Evolutionary conservation across 805 yeast genomes (phyloP).

Genomic region (Teunomyces funiuensis): DNA sequence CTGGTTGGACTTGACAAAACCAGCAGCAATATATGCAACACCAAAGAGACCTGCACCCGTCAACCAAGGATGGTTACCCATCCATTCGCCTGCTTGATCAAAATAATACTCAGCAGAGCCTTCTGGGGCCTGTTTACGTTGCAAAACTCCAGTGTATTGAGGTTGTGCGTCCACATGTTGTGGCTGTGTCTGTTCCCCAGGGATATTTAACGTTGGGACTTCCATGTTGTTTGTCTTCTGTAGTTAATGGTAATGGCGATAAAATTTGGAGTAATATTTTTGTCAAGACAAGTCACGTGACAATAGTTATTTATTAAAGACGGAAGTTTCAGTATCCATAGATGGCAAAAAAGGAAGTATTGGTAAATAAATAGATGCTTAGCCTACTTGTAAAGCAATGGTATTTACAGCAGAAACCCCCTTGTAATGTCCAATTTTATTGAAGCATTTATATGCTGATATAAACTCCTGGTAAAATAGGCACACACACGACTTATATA

Average conservation of each 20-base stretch:
- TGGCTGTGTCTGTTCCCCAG: conserved; percentile 44
- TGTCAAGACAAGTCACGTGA: conserved; percentile 1
- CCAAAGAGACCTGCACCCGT: conserved; percentile 70
- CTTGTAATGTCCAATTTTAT: no score
- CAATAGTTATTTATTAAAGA: not conserved
- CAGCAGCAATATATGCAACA: conserved; percentile 63
- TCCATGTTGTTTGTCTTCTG: conserved; percentile 40
- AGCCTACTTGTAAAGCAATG: no score
- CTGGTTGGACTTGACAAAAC: conserved; percentile 61
- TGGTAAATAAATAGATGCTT: no score
- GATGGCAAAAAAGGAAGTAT: no score
- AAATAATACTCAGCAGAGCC: conserved; percentile 62
- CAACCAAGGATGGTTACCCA: conserved; percentile 76
- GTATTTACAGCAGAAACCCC: no score
- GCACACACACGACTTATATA: no score
- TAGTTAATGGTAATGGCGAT: not conserved
- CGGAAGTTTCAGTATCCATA: no score
- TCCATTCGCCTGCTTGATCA: conserved; percentile 55
- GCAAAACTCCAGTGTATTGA: conserved; percentile 40
- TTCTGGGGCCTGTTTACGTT: conserved; percentile 40
- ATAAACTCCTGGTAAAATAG: no score
- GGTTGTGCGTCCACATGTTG: conserved; percentile 23
- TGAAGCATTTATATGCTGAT: no score
- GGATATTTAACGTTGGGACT: conserved; percentile 56
- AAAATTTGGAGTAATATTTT: not conserved